Base-by-base conservation (phyloP, 1,139 yeast species). In the Suhomyces terraborum region DNA sequence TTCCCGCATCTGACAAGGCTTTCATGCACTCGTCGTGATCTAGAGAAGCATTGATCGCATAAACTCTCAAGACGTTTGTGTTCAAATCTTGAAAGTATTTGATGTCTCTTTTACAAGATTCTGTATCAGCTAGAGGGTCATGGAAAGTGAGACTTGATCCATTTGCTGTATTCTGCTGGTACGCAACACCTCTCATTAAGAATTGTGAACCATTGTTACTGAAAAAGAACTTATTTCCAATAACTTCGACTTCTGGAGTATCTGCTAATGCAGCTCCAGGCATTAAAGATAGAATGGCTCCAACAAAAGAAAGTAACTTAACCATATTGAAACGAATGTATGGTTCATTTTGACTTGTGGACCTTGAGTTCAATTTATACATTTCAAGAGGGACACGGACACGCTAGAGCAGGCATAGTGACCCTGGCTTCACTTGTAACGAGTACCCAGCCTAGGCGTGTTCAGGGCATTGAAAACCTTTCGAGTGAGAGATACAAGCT, bases 1-100 rank as follows among this genome's bases (percentile, higher is more conserved):
- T 88, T 41, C 97, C 96, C 7, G 95, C 96, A 42, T 86, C 83
- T 53, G 85, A 82, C 55, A 88, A 79, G 49, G 85, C 76, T 31
- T 88, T 73, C 95, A 91, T 88, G 71, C 98, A 91, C 53, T 79
- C 84, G 56, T 85, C 89, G 61, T 89, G 97, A 64, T 88, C 81
- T 43, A 81, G 56, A 46, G 77, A 79, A n/a, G 93, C 88, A 62
- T 86, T 82, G 47, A 87, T 69, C 8, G 94, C 84, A 64, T 88
- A 88, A 14, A 80, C 81, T 58, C 85, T 71, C 46, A 86, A 73
- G 20, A 85, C 80, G 66, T 91, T 89, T 55, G 89, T 77, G 25
- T 91, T 88, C 41, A 88, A 69, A 54, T 82, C 78, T 63, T 84
- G 89, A 56, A 89, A 79, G 45, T 81, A 80, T 51, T 75, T 82